Conservation (phyloP, 768 basidiomycete genomes). For the Gymnopilus dilepis region DNA sequence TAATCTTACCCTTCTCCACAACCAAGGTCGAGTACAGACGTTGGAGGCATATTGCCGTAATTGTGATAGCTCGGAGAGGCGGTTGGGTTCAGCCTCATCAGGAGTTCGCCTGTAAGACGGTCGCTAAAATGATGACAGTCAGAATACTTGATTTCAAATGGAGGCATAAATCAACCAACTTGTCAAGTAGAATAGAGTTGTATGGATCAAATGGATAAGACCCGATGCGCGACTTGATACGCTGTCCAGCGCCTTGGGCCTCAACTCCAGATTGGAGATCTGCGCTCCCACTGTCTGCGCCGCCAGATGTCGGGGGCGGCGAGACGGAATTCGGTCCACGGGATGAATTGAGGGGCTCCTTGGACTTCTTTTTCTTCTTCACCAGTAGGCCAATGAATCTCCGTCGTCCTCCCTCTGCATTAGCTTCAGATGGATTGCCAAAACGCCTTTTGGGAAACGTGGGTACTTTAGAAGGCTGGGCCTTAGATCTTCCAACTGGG, state of each 20-base stretch:
- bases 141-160: background rate
- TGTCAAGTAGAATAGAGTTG: constrained; percentile 57
- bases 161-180: constrained; percentile 45
- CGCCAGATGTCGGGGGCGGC: background rate
- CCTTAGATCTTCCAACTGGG: constrained; percentile 28
- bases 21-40: constrained; percentile 69
- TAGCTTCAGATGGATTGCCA: background rate
- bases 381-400: background rate
- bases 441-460: constrained; percentile 12
- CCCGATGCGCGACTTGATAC: constrained; percentile 30
- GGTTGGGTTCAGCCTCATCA: constrained; percentile 56
- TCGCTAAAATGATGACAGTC: constrained; percentile 50
- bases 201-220: constrained; percentile 46
- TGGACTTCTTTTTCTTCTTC: background rate
- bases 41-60: constrained; percentile 51
- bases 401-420: background rate
- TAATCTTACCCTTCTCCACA: constrained; percentile 62
- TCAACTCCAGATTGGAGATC: constrained; percentile 8
- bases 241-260: constrained; percentile 16
- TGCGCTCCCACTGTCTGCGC: background rate
- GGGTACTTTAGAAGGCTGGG: constrained; percentile 20
- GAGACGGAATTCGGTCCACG: background rate
- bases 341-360: too few species aligned
- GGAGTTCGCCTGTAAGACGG: constrained; percentile 53
- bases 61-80: constrained; percentile 64